Base-by-base conservation (phyloP, 192 early-diverging fungal species). In the Coemansia sp. region DNA sequence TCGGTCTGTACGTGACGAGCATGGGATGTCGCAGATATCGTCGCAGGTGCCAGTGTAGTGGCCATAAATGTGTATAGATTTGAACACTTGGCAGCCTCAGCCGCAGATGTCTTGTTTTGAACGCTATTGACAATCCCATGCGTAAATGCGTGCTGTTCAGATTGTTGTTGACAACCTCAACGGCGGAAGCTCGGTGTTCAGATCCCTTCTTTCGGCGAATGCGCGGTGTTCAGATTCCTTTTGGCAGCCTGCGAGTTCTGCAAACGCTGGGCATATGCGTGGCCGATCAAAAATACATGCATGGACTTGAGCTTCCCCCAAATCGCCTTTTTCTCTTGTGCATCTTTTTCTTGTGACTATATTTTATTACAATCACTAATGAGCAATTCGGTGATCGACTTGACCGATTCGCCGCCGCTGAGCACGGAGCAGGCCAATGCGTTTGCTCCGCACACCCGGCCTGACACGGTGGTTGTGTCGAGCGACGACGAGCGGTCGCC, bases 21-120 rank as follows among this genome's bases (percentile, higher is more conserved):
- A 54, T 2, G 75, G 75, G n/a, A 19, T 61, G 51, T 77, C 75
- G 4, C 75, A 77, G 53, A 43, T 77, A 19, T 60, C 69, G 11
- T 69, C 70, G 37, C 69, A 72, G 56, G 65, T 65, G 23, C 69
- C 53, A 14, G 50, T 31, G 16, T 61, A 10, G 8, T 25, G 21
- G 9, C 19, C 26, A n/a, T 47, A 21, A 21, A 21, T 21, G 21
- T 21, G 25, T 61, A 11, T 45, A 3, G 59, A 10, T 39, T n/a
- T 16, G 8, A 39, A 11, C 17, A 14, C 38, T 19, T 21, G 21
- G 35, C 47, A 47, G 47, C n/a, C 31, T 50, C 19, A 21, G 16
- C 17, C 22, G 25, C 25, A 53, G 25, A 53, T 53, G 21, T 17
- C 49, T 50, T 21, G 21, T 21, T 21, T 11, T 50, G 14, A 50